A percentile compares a stretch with the other conserved stretches of the same genome.
Conservation (phyloP, 768 basidiomycete species). For the Lanmaoa pseudosensibilis region DNA sequence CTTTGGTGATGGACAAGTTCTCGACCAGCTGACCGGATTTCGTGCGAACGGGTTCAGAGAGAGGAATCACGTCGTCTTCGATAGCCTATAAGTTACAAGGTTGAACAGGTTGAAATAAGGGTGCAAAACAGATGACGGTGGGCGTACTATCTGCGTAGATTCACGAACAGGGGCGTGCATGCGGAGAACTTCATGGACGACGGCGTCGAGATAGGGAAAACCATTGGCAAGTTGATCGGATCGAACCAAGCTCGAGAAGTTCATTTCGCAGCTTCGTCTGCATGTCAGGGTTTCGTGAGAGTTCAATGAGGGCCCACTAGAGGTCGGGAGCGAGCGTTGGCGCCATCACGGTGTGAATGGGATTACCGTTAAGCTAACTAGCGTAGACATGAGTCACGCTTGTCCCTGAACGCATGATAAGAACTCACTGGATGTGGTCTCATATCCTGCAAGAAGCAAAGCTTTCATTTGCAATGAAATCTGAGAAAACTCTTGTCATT, state of each 20-base stretch:
- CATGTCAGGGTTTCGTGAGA: constrained; percentile 43
- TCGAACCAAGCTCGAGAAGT: constrained; percentile 44
- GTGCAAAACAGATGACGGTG: background rate
- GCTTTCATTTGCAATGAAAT: constrained; percentile 18
- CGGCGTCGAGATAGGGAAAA: constrained; percentile 57
- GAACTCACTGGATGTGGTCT: constrained; percentile 23
- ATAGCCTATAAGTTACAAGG: constrained; percentile 34
- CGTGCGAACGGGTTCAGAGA: constrained; percentile 48
- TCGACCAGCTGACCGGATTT: constrained; percentile 40
- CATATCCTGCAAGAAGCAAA: constrained; percentile 24
- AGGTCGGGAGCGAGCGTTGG: background rate
- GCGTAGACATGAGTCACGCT: background rate
- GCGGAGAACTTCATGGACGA: constrained; percentile 47
- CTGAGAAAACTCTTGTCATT: background rate
- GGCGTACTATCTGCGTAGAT: constrained; percentile 5
- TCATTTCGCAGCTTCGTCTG: constrained; percentile 54
- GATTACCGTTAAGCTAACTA: constrained; percentile 25
- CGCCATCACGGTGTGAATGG: background rate
- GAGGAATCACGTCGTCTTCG: constrained; percentile 59
- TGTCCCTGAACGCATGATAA: background rate
- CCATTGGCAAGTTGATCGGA: constrained; percentile 49
- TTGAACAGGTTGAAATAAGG: background rate
- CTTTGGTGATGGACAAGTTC: constrained; percentile 46
- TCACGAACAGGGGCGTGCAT: constrained; percentile 41
- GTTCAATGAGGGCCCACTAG: constrained; percentile 61